Evolutionary conservation across 306 rosid species (phyloP).

Genomic region (Pachyrhizus erosus): DNA sequence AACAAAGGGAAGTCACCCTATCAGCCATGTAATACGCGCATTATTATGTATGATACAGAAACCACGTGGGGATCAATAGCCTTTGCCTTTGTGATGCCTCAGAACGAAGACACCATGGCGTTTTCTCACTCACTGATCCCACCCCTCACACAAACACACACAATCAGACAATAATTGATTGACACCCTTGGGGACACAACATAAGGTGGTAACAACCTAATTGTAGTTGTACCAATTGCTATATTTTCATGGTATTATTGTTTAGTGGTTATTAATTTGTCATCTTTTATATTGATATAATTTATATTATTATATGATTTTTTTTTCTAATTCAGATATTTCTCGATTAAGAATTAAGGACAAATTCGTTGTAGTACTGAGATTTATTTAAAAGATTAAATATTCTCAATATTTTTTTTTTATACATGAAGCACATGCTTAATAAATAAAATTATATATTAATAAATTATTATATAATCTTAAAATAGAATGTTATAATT

Average conservation of each 20-base stretch:
- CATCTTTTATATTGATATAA: too few relatives aligned
- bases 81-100: not conserved
- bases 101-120: not conserved
- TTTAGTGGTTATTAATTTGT: too few relatives aligned
- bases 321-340: too few relatives aligned
- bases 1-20: not conserved
- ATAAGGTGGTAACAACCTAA: not conserved
- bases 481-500: too few relatives aligned
- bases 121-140: not conserved
- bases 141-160: not conserved
- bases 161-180: not conserved
- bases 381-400: too few relatives aligned
- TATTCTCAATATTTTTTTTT: too few relatives aligned
- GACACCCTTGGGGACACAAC: not conserved
- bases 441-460: too few relatives aligned
- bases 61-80: not conserved
- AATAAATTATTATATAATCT: too few relatives aligned
- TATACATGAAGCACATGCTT: too few relatives aligned
- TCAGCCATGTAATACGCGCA: not conserved
- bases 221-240: not conserved
- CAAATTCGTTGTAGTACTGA: too few relatives aligned
- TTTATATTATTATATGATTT: too few relatives aligned
- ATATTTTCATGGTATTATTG: not conserved
- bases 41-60: not conserved
- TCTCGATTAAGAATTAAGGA: too few relatives aligned